phyloP scores from a whole-genome alignment of 2,329 filamentous ascomycete species.

The Phyllosticta citriasiana region DNA sequence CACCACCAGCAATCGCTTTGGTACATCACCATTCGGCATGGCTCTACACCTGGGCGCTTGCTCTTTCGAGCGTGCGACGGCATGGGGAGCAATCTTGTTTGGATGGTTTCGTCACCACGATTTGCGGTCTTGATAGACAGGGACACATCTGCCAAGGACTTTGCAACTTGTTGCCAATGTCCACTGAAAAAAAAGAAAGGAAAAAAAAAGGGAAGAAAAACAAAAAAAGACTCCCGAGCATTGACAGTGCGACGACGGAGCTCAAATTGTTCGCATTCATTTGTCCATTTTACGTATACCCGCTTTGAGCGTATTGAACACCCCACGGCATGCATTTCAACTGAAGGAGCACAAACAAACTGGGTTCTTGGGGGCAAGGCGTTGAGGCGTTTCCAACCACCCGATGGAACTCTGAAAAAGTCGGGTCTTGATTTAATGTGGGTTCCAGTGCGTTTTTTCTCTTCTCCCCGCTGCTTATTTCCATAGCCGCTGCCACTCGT shows the following conservation, averaged over 20 bases:
- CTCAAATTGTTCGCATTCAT: constrained; percentile 4
- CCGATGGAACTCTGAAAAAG: neutral
- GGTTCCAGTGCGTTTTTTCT: neutral
- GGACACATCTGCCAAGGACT: neutral
- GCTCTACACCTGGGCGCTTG: neutral
- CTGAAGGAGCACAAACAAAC: constrained; percentile 4
- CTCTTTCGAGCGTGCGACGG: neutral
- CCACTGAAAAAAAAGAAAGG: neutral
- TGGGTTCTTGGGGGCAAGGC: neutral
- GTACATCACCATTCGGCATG: neutral
- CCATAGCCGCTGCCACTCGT: neutral
- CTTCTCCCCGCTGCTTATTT: neutral
- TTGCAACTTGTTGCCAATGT: neutral
- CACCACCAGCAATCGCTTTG: neutral
- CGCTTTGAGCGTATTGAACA: constrained; percentile 8
- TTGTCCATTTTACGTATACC: constrained; percentile 11
- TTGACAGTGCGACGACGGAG: constrained; percentile 7
- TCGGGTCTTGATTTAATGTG: neutral
- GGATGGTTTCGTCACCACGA: too few relatives aligned
- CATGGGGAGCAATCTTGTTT: neutral
- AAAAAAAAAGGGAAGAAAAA: neutral
- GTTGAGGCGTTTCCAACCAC: constrained; percentile 1
- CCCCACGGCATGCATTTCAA: constrained; percentile 7
- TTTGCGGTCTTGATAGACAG: neutral
- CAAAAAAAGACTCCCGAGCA: constrained; percentile 4